Evolutionary conservation across 1,284 basidiomycete genomes (phyloP), one percentile per base, ranked within the genome.

Genomic region (Cystobasidium sp.): DNA sequence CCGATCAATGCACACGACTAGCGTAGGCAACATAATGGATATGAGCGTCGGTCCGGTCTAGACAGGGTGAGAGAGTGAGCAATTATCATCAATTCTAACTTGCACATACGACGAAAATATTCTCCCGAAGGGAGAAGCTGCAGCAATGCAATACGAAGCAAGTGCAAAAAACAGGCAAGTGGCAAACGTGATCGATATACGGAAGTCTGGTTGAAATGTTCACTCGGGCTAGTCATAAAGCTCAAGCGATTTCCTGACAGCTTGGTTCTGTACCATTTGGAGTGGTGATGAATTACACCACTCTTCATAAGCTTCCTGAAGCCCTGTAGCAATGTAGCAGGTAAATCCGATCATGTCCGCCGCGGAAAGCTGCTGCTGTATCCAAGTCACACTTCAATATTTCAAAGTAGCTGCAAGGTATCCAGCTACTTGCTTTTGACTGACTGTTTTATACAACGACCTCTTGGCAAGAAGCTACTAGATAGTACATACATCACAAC

Each of bases 161-260:
- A 47, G 46, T 18, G 46, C 46, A 18, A 47, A 8, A 47, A 47
- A 47, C 8, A 47, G 18, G 18, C 46, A 47, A 8, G 46, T 47
- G 53, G 24, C 24, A 31, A 56, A 20, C 39, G 24, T 24, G 24
- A 20, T 24, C 24, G n/a, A 5, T 3, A 6, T 3, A 22, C 18
- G 52, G 56, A 59, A 43, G 56, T 59, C 56, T 41, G 56, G 55
- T 58, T 37, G 55, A 58, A 53, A 9, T 58, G 24, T 58, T 39
- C 55, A 58, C 31, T 58, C 55, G 55, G 55, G 22, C 7, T 12
- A 37, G 31, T 31, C 31, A 31, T 1, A 31, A 31, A 31, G 31
- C 31, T 31, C 31, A 31, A 31, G 31, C 5, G 31, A 2, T 1
- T 31, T 31, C 31, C 31, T 31, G 31, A 31, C 31, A 31, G 31